A percentile compares a stretch with the other conserved stretches of the same genome.
phyloP scores from a whole-genome alignment of 495 filamentous ascomycete genomes.

The Neurospora pannonica region DNA sequence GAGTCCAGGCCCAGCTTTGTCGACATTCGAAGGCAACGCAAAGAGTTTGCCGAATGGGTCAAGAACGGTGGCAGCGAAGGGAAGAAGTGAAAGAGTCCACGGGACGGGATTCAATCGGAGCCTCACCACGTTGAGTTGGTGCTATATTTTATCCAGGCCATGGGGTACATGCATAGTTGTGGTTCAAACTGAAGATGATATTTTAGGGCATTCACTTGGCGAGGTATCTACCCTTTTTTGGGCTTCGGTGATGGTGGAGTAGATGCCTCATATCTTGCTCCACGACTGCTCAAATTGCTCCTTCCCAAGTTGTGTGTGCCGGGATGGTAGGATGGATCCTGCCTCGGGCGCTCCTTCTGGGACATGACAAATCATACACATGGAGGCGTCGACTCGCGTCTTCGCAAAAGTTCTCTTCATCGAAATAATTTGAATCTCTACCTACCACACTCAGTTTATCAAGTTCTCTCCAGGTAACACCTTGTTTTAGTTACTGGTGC shows the following conservation, averaged over 20 bases:
- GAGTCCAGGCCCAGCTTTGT: conserved; percentile 40
- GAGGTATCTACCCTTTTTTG: background rate
- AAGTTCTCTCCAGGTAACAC: background rate
- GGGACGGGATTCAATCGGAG: background rate
- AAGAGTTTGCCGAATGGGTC: conserved; percentile 69
- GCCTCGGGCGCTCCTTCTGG: background rate
- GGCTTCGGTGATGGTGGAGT: background rate
- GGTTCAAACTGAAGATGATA: background rate
- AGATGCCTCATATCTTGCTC: background rate
- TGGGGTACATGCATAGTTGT: background rate
- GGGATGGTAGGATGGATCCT: background rate
- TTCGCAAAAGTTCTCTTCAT: background rate
- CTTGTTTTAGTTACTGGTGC: background rate
- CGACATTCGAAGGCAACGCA: conserved; percentile 56
- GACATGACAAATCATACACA: background rate
- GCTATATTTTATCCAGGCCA: background rate
- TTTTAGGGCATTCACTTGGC: background rate
- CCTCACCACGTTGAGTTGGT: background rate
- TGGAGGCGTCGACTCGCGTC: background rate
- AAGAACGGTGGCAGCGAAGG: conserved; percentile 19
- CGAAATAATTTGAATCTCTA: background rate
- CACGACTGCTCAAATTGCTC: background rate
- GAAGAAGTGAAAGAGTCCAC: background rate
- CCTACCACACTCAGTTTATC: background rate
- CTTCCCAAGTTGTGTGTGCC: background rate